Evolutionary conservation across 202 grass and related monocot genomes (phyloP).

Genomic region (Dendrocalamus latiflorus): DNA sequence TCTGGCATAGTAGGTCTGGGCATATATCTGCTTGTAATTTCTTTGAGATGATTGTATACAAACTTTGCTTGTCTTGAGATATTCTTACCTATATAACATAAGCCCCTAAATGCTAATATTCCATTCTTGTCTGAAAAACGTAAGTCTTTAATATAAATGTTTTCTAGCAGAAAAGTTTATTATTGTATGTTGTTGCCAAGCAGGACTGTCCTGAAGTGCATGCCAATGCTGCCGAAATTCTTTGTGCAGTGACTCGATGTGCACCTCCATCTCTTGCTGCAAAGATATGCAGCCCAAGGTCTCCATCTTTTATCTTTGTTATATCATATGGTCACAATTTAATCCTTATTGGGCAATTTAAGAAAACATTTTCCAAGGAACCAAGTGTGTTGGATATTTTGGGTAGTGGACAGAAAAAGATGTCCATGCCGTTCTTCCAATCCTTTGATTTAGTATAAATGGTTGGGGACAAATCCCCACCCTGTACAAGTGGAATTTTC

Average conservation of each 20-base stretch:
- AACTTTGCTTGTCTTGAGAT: neutral
- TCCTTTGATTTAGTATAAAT: neutral
- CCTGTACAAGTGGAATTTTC: neutral
- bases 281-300: slow-evolving; percentile 88
- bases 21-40: slow-evolving; percentile 17
- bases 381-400: neutral
- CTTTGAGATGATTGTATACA: slow-evolving; percentile 11
- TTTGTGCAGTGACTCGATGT: slow-evolving; percentile 79
- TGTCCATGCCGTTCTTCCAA: slow-evolving; percentile 4
- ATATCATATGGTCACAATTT: neutral
- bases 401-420: slow-evolving; percentile 15
- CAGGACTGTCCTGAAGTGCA: slow-evolving; percentile 66
- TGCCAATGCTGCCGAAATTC: slow-evolving; percentile 46
- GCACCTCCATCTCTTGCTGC: slow-evolving; percentile 82
- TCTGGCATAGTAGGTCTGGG: neutral
- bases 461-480: neutral
- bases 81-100: neutral
- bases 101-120: slow-evolving; percentile 4
- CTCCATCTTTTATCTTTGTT: slow-evolving; percentile 20
- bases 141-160: neutral
- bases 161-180: neutral
- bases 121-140: neutral
- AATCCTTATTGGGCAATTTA: slow-evolving; percentile 5
- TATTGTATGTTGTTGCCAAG: slow-evolving; percentile 9
- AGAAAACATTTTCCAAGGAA: neutral